Evolutionary conservation across 2,329 filamentous ascomycete species (phyloP).

Genomic region (Paraphoma sp.): DNA sequence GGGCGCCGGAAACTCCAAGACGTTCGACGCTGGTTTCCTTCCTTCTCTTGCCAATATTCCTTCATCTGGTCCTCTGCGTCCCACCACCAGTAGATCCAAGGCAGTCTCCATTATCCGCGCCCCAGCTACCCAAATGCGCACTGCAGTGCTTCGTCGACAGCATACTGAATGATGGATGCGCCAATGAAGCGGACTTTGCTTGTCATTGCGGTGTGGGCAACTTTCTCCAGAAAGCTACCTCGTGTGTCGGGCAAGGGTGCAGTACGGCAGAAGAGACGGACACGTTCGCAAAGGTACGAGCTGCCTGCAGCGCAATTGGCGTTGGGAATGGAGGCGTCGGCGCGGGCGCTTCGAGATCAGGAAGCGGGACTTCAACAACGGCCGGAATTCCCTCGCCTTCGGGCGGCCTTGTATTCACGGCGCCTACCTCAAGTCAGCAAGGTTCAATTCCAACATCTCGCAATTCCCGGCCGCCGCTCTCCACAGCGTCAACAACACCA

Average conservation of each 20-base stretch:
- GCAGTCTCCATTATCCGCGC: slow-evolving; percentile 7
- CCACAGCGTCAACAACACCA: too few relatives aligned
- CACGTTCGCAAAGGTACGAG: slow-evolving; percentile 9
- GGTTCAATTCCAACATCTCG: neutral
- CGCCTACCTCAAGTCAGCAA: neutral
- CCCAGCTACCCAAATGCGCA: slow-evolving; percentile 24
- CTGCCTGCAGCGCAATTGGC: slow-evolving; percentile 6
- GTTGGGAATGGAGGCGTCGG: neutral
- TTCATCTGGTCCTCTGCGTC: neutral
- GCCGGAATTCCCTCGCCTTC: neutral
- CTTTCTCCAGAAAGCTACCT: slow-evolving; percentile 10
- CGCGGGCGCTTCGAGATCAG: neutral
- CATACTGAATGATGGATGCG: slow-evolving; percentile 23
- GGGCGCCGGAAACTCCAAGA: too few relatives aligned
- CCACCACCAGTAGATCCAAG: slow-evolving; percentile 1
- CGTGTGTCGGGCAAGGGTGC: slow-evolving; percentile 20
- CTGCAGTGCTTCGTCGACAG: slow-evolving; percentile 24
- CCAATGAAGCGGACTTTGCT: slow-evolving; percentile 22
- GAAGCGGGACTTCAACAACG: neutral
- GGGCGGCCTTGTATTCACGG: neutral
- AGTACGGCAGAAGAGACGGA: slow-evolving; percentile 6
- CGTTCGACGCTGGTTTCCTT: neutral
- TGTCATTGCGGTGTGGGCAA: slow-evolving; percentile 23
- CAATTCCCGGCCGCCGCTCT: neutral
- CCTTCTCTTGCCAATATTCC: neutral